Base-by-base conservation (phyloP, 768 basidiomycete genomes). In the Rubroboletus pulcherrimus region DNA sequence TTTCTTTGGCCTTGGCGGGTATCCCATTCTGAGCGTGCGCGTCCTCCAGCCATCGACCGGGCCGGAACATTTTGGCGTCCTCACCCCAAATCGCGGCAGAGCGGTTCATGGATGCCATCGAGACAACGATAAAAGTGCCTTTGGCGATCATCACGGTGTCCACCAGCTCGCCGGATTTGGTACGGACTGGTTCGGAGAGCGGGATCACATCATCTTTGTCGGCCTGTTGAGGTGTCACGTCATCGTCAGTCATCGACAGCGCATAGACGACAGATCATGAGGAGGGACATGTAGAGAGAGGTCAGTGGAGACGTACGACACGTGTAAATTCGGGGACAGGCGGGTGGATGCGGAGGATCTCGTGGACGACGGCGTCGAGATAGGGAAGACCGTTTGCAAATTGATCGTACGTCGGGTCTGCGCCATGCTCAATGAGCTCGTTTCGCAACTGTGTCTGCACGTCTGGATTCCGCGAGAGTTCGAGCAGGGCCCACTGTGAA, bases 351-450 rank as follows among this genome's bases (percentile, higher is more conserved):
- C 33, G 33, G 5, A 34, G 33, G 33, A 34, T 34, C 12, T 34
- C 33, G 33, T 34, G 33, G 33, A 34, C 33, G 33, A 34, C 11
- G 5, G 33, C 11, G 12, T 84, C 81, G 6, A 85, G 78, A 63
- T 80, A 83, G 0, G 82, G 82, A 11, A 86, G 66, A 8, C 52
- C 70, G 4, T 76, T 74, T 3, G 70, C 75, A 1, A 85, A 71
- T 55, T 83, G 77, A 30, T 84, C 82, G 67, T 77, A 83, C 3
- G 77, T 78, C 17, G 82, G 81, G 62, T 85, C 83, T 17, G 60
- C 43, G 7, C 62, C 66, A 45, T 78, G 76, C n/a, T 71, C 66
- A 5, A 71, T 56, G 9, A 86, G 73, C 42, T 86, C 83, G 2
- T 77, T 71, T 37, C 83, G 77, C 9, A 86, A 65, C 34, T 71